Conservation (phyloP, 768 basidiomycete species). For the Leccinum rimulosum region DNA sequence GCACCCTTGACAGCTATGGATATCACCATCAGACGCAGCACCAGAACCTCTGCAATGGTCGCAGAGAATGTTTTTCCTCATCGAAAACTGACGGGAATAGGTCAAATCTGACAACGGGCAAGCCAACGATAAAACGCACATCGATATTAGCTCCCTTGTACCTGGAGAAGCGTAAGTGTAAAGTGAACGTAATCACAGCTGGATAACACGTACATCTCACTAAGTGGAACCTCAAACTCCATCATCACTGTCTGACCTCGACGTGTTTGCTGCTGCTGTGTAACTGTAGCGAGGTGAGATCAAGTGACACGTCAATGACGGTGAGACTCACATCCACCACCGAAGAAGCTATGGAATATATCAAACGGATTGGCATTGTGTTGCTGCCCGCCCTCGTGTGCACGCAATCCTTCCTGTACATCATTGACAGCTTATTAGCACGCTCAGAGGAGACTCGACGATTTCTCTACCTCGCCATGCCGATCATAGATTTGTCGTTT, state of each 20-base stretch:
- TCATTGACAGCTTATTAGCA: constrained; percentile 12
- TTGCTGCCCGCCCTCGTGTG: constrained; percentile 83
- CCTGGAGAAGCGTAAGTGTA: constrained; percentile 35
- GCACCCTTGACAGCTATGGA: constrained; percentile 84
- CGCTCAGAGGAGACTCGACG: neutral
- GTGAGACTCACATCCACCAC: constrained; percentile 61
- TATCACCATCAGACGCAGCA: constrained; percentile 84
- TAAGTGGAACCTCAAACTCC: constrained; percentile 82
- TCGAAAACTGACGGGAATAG: constrained; percentile 66
- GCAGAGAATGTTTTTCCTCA: constrained; percentile 89
- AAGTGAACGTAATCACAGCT: neutral
- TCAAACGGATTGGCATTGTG: constrained; percentile 86
- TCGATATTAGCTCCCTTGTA: constrained; percentile 88
- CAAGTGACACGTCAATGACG: neutral
- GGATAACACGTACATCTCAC: constrained; percentile 64
- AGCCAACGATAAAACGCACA: constrained; percentile 37
- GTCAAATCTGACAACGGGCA: neutral
- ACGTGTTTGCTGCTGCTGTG: constrained; percentile 56
- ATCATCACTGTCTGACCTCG: constrained; percentile 73
- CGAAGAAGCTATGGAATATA: constrained; percentile 91
- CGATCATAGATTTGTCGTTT: constrained; percentile 94
- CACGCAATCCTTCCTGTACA: constrained; percentile 81
- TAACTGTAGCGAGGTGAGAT: constrained; percentile 16
- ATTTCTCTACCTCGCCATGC: constrained; percentile 71
- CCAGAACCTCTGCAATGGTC: constrained; percentile 97